Percentiles rank a stretch among this genome's conserved stretches.
phyloP scores from a whole-genome alignment of 208 protist species.

The Leishmania gerbilli region DNA sequence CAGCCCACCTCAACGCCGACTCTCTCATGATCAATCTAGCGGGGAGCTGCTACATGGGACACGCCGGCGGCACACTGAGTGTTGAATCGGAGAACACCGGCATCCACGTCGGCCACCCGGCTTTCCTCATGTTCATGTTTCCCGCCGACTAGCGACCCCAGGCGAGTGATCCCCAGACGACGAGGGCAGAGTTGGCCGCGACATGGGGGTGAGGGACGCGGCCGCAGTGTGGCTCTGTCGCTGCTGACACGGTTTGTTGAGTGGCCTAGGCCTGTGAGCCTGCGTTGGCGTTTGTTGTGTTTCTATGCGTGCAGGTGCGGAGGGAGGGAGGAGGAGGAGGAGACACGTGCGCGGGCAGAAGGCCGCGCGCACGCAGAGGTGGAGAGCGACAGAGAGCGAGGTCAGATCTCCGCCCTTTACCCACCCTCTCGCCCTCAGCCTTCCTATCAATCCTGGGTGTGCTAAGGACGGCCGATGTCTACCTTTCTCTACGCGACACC shows the following conservation, averaged over 20 bases:
- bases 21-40: constrained; percentile 50
- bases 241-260: background rate
- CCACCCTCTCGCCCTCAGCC: background rate
- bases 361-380: background rate
- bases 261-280: background rate
- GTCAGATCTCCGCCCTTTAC: background rate
- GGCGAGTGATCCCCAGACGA: too few relatives aligned
- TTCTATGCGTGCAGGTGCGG: background rate
- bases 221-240: background rate
- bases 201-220: background rate
- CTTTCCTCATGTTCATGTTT: constrained; percentile 47
- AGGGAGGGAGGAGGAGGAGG: background rate
- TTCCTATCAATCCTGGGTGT: background rate
- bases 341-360: background rate
- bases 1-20: constrained; percentile 25
- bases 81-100: constrained; percentile 26
- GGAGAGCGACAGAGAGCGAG: background rate
- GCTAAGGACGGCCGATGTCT: background rate
- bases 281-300: background rate
- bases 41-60: constrained; percentile 48
- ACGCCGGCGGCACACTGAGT: constrained; percentile 21
- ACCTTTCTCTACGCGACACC: background rate
- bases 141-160: constrained; percentile 18
- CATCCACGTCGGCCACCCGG: constrained; percentile 29
- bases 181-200: background rate